Evolutionary conservation across 2,329 filamentous ascomycete genomes (phyloP).

Genomic region (Trichophyton simii): DNA sequence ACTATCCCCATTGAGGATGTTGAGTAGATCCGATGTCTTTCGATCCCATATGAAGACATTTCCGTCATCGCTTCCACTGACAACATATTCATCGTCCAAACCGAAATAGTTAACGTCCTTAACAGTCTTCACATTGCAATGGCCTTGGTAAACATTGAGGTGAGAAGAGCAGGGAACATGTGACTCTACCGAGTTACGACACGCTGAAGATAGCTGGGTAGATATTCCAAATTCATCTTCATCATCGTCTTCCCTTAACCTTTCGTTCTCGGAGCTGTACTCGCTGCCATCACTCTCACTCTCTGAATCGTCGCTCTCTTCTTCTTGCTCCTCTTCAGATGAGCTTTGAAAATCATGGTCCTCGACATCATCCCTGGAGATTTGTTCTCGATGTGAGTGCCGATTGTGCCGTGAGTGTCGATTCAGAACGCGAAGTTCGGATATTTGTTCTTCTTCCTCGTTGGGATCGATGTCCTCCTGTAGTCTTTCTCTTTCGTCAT

Average conservation of each 20-base stretch:
- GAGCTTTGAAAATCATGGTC: slow-evolving; percentile 5
- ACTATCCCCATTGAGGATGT: slow-evolving; percentile 53
- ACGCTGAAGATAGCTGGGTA: slow-evolving; percentile 35
- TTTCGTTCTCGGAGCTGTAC: slow-evolving; percentile 23
- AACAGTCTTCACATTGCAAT: slow-evolving; percentile 55
- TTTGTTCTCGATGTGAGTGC: not conserved
- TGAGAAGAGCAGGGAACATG: slow-evolving; percentile 45
- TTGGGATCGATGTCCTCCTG: slow-evolving; percentile 38
- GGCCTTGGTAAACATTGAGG: slow-evolving; percentile 47
- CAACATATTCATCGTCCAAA: slow-evolving; percentile 54
- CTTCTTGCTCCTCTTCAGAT: slow-evolving; percentile 18
- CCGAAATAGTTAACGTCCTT: slow-evolving; percentile 60
- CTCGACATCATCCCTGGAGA: not conserved
- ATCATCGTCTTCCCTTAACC: slow-evolving; percentile 18
- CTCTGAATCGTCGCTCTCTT: slow-evolving; percentile 21
- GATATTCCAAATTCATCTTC: slow-evolving; percentile 23
- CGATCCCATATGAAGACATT: slow-evolving; percentile 59
- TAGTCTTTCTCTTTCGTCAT: slow-evolving; percentile 31
- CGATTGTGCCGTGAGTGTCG: not conserved
- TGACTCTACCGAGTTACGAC: slow-evolving; percentile 41
- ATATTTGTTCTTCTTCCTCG: slow-evolving; percentile 34
- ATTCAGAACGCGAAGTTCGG: slow-evolving; percentile 22
- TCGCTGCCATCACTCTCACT: slow-evolving; percentile 15
- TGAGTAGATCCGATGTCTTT: slow-evolving; percentile 48
- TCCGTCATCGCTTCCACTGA: slow-evolving; percentile 54